Conservation (phyloP, 2,329 filamentous ascomycete genomes). For the Phialophora chinensis region DNA sequence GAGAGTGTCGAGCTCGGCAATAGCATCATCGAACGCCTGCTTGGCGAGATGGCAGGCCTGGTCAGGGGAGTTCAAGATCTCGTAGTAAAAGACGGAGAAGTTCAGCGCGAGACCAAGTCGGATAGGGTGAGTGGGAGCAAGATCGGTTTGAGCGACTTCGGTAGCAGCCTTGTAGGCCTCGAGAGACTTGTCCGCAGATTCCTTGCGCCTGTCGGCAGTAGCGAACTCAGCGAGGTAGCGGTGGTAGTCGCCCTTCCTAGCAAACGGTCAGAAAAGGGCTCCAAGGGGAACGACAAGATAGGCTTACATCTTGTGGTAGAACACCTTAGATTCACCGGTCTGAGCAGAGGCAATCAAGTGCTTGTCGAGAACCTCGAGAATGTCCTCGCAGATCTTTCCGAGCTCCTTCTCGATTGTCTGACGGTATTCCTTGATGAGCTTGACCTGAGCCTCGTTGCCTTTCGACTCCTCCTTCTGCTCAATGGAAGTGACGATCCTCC, state of each 20-base stretch:
- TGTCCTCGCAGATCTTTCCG: slow-evolving; percentile 96
- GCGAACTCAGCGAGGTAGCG: slow-evolving; percentile 98
- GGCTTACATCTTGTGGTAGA: slow-evolving; percentile 98
- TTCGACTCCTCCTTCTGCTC: slow-evolving; percentile 99
- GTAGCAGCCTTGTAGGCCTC: slow-evolving; percentile 97
- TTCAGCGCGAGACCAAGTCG: slow-evolving; percentile 89
- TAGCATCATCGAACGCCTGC: slow-evolving; percentile 94
- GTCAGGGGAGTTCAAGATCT: slow-evolving; percentile 98
- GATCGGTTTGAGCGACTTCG: slow-evolving; percentile 86
- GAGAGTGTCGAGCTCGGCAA: slow-evolving; percentile 95
- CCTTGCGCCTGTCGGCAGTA: slow-evolving; percentile 91
- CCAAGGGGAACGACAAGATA: background rate
- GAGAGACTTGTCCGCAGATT: slow-evolving; percentile 88
- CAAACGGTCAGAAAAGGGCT: slow-evolving; percentile 17
- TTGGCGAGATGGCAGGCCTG: slow-evolving; percentile 98
- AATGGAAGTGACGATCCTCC: slow-evolving; percentile 97
- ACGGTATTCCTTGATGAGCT: slow-evolving; percentile 96
- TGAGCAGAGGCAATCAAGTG: slow-evolving; percentile 93
- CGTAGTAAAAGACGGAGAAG: slow-evolving; percentile 99
- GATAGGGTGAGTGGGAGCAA: slow-evolving; percentile 90
- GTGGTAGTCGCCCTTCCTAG: slow-evolving; percentile 99
- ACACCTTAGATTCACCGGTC: slow-evolving; percentile 97
- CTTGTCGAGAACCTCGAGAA: slow-evolving; percentile 91
- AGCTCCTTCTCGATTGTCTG: slow-evolving; percentile 98
- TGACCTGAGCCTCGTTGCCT: slow-evolving; percentile 90